These are phyloP conservation scores for Eremochloa ophiuroides DNA, from an alignment of 176 grass and related monocot genomes.

Conservation along the genomic window DNA sequence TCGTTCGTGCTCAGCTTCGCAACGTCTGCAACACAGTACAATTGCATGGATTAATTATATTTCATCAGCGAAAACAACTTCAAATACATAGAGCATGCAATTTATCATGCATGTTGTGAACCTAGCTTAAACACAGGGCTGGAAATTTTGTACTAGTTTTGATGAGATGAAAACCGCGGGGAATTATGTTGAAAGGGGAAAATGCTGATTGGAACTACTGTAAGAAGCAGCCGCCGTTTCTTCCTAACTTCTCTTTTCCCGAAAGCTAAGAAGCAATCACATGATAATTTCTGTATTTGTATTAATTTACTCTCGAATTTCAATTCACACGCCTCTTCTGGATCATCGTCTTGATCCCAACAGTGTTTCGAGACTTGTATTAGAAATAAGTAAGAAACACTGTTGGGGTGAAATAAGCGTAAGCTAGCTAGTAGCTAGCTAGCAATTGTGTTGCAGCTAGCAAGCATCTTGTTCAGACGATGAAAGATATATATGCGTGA, in stretches of 20 bases:
- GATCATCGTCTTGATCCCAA: no score
- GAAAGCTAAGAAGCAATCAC: background rate
- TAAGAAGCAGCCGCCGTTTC: background rate
- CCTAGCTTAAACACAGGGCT: background rate
- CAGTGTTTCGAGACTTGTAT: no score
- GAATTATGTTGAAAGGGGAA: background rate
- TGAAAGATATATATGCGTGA: background rate
- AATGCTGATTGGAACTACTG: background rate
- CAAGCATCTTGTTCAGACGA: no score
- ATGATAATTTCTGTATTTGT: background rate
- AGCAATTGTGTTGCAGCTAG: no score
- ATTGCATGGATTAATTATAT: background rate
- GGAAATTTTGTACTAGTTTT: background rate
- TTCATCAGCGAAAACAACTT: background rate
- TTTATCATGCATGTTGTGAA: background rate
- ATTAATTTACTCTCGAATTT: background rate
- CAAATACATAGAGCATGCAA: background rate
- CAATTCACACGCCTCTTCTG: background rate
- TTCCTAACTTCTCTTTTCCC: background rate
- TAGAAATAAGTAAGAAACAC: constrained; percentile 3
- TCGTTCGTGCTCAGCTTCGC: constrained; percentile 74
- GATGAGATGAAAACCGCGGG: background rate
- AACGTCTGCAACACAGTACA: constrained; percentile 38
- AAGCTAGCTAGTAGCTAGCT: no score
- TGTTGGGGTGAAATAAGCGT: background rate